Conservation (phyloP, 441 rosid species). For the Breynia disticha region DNA sequence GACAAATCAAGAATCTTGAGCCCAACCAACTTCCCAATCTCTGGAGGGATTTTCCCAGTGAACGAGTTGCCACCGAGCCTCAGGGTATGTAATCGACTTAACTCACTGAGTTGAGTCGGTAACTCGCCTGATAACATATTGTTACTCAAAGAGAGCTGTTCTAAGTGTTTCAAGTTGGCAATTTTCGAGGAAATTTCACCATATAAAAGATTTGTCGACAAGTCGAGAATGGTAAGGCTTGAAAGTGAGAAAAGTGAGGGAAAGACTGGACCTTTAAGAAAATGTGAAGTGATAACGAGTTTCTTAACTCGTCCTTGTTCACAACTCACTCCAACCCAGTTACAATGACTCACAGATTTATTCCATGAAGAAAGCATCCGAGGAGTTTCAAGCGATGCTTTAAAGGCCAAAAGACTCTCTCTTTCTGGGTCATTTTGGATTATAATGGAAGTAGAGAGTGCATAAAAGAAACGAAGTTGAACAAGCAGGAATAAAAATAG, state of each 20-base stretch:
- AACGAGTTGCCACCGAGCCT: constrained; percentile 39
- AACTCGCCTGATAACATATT: constrained; percentile 36
- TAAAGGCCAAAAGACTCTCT: constrained; percentile 38
- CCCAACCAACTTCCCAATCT: constrained; percentile 29
- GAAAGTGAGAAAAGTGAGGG: constrained; percentile 46
- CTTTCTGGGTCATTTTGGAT: constrained; percentile 28
- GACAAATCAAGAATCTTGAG: constrained; percentile 61
- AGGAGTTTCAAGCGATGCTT: constrained; percentile 32
- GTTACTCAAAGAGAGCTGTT: constrained; percentile 26
- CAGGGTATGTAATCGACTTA: constrained; percentile 35
- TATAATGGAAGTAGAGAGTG: constrained; percentile 5
- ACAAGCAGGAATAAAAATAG: constrained; percentile 10
- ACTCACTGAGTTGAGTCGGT: constrained; percentile 29
- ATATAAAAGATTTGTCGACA: constrained; percentile 40
- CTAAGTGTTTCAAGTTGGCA: constrained; percentile 22
- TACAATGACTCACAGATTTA: constrained; percentile 30
- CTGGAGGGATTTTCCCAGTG: constrained; percentile 44
- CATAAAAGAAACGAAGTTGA: constrained; percentile 8
- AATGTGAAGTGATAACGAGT: constrained; percentile 31
- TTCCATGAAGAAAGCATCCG: constrained; percentile 54
- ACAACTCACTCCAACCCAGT: constrained; percentile 73
- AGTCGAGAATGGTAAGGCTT: constrained; percentile 42
- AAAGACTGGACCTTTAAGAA: constrained; percentile 38
- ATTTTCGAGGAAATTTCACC: constrained; percentile 36
- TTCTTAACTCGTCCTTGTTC: constrained; percentile 34